Evolutionary conservation across 106 monocot species (phyloP).

Genomic region (Allium cepa): DNA sequence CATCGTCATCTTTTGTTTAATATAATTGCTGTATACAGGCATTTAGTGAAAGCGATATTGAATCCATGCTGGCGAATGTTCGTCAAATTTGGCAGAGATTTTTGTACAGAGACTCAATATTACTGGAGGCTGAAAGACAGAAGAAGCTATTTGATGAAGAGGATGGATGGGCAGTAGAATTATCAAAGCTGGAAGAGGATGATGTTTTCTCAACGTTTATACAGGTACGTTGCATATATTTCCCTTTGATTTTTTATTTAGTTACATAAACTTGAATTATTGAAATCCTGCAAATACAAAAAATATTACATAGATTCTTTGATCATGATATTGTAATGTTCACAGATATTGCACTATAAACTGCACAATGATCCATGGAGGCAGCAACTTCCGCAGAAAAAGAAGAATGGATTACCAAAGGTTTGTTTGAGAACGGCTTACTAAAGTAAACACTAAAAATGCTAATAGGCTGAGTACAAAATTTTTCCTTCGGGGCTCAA

Average conservation of each 20-base stretch:
- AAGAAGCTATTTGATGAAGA: constrained; percentile 33
- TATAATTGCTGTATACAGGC: constrained; percentile 25
- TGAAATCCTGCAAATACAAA: not conserved
- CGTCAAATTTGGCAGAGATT: constrained; percentile 63
- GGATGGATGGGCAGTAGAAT: constrained; percentile 54
- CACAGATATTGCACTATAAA: constrained; percentile 30
- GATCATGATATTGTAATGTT: not conserved
- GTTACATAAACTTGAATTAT: not conserved
- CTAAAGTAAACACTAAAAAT: not conserved
- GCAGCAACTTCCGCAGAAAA: constrained; percentile 15
- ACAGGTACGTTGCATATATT: constrained; percentile 31
- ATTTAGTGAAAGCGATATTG: constrained; percentile 46
- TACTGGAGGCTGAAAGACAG: constrained; percentile 71
- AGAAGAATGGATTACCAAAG: constrained; percentile 27
- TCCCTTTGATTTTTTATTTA: not conserved
- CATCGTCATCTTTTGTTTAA: not conserved
- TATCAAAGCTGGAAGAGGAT: constrained; percentile 54
- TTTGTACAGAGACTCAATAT: constrained; percentile 55
- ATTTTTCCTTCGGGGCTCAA: too few species aligned
- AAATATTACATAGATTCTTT: not conserved
- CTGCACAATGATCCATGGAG: constrained; percentile 41
- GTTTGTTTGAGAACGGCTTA: constrained; percentile 20
- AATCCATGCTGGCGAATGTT: constrained; percentile 66
- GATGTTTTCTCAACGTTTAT: constrained; percentile 78
- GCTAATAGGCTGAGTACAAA: too few species aligned